Conservation (phyloP, 2,329 filamentous ascomycete species). For the Aspergillus sp. region DNA sequence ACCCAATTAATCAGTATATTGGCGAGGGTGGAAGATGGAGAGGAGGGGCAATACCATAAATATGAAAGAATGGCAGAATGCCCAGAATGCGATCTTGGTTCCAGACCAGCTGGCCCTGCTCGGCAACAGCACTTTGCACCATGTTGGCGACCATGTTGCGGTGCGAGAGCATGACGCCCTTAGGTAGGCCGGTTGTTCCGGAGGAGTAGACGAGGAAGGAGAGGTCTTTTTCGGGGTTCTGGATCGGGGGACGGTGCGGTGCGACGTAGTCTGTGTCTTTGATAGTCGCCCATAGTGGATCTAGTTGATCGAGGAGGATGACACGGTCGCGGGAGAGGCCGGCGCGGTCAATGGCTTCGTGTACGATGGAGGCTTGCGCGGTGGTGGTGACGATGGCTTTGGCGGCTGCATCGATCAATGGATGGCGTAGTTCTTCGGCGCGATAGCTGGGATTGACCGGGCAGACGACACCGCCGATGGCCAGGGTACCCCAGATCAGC, state of each 20-base stretch:
- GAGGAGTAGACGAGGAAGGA: slow-evolving; percentile 31
- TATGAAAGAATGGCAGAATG: slow-evolving; percentile 22
- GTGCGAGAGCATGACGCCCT: slow-evolving; percentile 26
- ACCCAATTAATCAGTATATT: too few relatives aligned
- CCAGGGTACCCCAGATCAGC: slow-evolving; percentile 24
- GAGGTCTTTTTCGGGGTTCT: slow-evolving; percentile 9
- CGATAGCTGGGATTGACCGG: slow-evolving; percentile 30
- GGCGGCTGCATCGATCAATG: slow-evolving; percentile 12
- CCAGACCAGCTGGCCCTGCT: slow-evolving; percentile 11
- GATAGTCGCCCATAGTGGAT: background rate
- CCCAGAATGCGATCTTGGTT: slow-evolving; percentile 16
- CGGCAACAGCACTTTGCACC: slow-evolving; percentile 11
- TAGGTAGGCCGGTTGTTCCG: slow-evolving; percentile 32
- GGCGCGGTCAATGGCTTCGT: slow-evolving; percentile 12
- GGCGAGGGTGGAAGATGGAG: too few relatives aligned
- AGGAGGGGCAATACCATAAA: slow-evolving; percentile 13
- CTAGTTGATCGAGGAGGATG: slow-evolving; percentile 15
- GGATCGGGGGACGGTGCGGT: slow-evolving; percentile 7
- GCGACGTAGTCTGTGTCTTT: background rate
- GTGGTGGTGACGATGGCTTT: slow-evolving; percentile 17
- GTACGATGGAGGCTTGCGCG: slow-evolving; percentile 6
- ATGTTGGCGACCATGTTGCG: slow-evolving; percentile 21
- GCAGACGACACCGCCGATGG: slow-evolving; percentile 30
- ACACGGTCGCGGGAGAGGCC: slow-evolving; percentile 13
- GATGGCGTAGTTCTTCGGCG: slow-evolving; percentile 23